A percentile compares a stretch with the other conserved stretches of the same genome.
Conservation (phyloP, 2,329 filamentous ascomycete species). For the Calonectria pauciramosa region DNA sequence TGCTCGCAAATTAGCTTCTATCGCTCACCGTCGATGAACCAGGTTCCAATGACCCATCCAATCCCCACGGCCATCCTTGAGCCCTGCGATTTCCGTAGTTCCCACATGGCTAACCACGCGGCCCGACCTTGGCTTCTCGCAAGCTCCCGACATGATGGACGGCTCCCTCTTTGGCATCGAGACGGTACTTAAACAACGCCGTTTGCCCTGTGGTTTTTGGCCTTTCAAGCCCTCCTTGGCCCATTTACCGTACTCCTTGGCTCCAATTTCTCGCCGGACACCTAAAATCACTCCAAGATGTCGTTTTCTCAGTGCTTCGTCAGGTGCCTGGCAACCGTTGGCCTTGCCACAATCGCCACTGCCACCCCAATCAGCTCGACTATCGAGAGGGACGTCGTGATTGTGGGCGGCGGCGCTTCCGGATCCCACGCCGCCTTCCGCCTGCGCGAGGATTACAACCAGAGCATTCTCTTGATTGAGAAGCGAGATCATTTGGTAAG, state of each 20-base stretch:
- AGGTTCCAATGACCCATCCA: not conserved
- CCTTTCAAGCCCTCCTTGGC: not conserved
- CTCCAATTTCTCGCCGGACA: not conserved
- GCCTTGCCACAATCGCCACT: slow-evolving; percentile 18
- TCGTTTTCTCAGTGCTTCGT: slow-evolving; percentile 11
- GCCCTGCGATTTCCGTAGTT: not conserved
- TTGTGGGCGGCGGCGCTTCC: slow-evolving; percentile 55
- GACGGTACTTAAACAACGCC: slow-evolving; percentile 9
- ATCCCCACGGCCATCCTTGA: not conserved
- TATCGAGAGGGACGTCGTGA: slow-evolving; percentile 48
- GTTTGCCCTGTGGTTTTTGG: not conserved
- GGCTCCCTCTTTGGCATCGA: not conserved
- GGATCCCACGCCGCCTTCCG: slow-evolving; percentile 54
- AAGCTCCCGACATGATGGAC: not conserved
- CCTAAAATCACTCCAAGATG: not conserved
- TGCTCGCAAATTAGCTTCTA: slow-evolving; percentile 9
- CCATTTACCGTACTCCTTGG: not conserved
- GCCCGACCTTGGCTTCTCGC: not conserved
- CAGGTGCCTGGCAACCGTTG: slow-evolving; percentile 19
- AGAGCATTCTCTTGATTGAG: slow-evolving; percentile 53
- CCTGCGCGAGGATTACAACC: slow-evolving; percentile 52
- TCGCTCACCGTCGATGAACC: not conserved
- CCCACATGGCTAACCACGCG: slow-evolving; percentile 7
- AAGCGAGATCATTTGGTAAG: slow-evolving; percentile 49
- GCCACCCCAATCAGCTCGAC: not conserved